Conservation (phyloP, 2,329 filamentous ascomycete species). For the Xylaria sp. region DNA sequence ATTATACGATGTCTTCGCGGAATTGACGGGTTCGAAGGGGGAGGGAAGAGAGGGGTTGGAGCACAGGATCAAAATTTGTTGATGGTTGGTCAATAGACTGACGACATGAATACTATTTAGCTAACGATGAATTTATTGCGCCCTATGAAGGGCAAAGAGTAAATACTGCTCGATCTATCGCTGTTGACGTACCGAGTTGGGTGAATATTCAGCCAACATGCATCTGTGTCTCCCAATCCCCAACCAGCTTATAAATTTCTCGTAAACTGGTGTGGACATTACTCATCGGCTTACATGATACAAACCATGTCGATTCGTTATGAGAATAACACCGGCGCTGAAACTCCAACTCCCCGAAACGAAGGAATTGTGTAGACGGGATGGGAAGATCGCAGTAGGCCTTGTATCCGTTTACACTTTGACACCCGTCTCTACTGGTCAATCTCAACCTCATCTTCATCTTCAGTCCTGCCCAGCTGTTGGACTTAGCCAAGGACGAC, state of each 20-base stretch:
- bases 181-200: conserved; percentile 10
- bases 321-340: neutral
- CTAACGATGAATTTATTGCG: conserved; percentile 7
- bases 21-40: neutral
- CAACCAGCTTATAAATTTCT: neutral
- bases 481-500: too few species aligned
- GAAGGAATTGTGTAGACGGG: too few species aligned
- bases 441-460: too few species aligned
- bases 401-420: too few species aligned
- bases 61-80: neutral
- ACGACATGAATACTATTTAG: conserved; percentile 1
- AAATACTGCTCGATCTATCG: conserved; percentile 1
- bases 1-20: conserved; percentile 2
- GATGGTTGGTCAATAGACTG: conserved; percentile 4
- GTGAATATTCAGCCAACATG: conserved; percentile 6
- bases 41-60: neutral
- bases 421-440: too few species aligned
- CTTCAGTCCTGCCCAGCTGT: too few species aligned
- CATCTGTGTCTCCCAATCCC: neutral
- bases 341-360: too few species aligned
- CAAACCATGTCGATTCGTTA: neutral
- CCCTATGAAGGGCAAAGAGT: neutral
- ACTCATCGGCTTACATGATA: neutral
- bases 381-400: too few species aligned
- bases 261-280: neutral